Evolutionary conservation across 2,329 filamentous ascomycete genomes (phyloP).

Genomic region (Phialemonium atrogriseum): DNA sequence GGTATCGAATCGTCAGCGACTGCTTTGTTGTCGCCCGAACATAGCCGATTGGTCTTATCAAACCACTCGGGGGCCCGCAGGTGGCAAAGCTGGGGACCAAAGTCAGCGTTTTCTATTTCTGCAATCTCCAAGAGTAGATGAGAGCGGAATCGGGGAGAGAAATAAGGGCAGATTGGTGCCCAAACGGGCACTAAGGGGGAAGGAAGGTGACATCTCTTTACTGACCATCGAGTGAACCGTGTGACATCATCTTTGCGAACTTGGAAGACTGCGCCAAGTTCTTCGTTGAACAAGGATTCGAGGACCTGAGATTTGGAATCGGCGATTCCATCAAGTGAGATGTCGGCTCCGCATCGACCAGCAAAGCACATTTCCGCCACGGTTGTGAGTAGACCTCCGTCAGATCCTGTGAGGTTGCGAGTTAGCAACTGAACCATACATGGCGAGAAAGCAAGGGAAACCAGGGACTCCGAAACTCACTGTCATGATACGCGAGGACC

Average conservation of each 20-base stretch:
- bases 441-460: too few relatives aligned
- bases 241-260: constrained; percentile 77
- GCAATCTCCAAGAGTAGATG: constrained; percentile 6
- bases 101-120: background rate
- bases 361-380: constrained; percentile 98
- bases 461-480: too few relatives aligned
- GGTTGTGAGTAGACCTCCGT: constrained; percentile 86
- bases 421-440: too few relatives aligned
- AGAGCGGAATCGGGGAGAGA: too few relatives aligned
- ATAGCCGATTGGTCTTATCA: constrained; percentile 78
- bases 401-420: too few relatives aligned
- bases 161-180: too few relatives aligned
- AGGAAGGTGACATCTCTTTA: too few relatives aligned
- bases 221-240: constrained; percentile 79
- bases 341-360: constrained; percentile 77
- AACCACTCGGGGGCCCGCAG: constrained; percentile 70
- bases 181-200: too few relatives aligned
- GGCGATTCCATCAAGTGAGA: constrained; percentile 69
- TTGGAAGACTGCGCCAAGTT: constrained; percentile 94
- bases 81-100: too few relatives aligned
- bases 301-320: constrained; percentile 59
- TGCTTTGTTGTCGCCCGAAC: constrained; percentile 65
- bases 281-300: constrained; percentile 86
- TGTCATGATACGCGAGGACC: constrained; percentile 90
- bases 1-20: constrained; percentile 66